These are phyloP conservation scores for Ustilago bromivora DNA, from an alignment of 1,284 basidiomycete species.

Conservation along the genomic window DNA sequence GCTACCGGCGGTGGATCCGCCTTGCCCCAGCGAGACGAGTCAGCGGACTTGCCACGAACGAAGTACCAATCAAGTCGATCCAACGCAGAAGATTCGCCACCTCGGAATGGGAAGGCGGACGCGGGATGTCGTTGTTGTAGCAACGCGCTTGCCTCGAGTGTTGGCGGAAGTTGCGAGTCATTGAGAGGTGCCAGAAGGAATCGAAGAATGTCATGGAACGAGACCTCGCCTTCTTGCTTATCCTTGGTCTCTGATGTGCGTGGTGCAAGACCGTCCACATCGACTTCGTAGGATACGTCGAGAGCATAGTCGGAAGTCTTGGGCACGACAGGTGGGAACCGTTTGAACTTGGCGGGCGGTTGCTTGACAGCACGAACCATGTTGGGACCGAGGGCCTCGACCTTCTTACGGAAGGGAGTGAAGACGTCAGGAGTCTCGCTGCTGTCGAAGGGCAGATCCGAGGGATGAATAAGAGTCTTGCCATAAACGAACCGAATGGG, in stretches of 20 bases:
- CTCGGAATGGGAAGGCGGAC: slow-evolving; percentile 62
- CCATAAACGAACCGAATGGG: slow-evolving; percentile 58
- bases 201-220: slow-evolving; percentile 64
- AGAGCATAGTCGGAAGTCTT: slow-evolving; percentile 58
- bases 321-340: slow-evolving; percentile 50
- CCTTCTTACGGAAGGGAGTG: slow-evolving; percentile 72
- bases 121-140: slow-evolving; percentile 63
- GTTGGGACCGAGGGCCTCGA: slow-evolving; percentile 71
- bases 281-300: slow-evolving; percentile 64
- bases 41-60: slow-evolving; percentile 61
- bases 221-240: slow-evolving; percentile 59
- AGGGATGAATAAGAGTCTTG: slow-evolving; percentile 68
- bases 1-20: slow-evolving; percentile 69
- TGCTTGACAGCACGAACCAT: slow-evolving; percentile 65
- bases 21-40: slow-evolving; percentile 58
- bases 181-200: slow-evolving; percentile 61
- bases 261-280: slow-evolving; percentile 59
- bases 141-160: slow-evolving; percentile 51
- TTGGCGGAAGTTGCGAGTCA: slow-evolving; percentile 53
- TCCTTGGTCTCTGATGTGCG: slow-evolving; percentile 47
- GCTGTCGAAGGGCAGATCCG: slow-evolving; percentile 72
- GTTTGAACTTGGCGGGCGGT: slow-evolving; percentile 56
- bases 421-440: slow-evolving; percentile 72
- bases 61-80: slow-evolving; percentile 67
- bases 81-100: slow-evolving; percentile 63